Evolutionary conservation across 441 rosid species (phyloP).

Genomic region (Pelargonium australe): DNA sequence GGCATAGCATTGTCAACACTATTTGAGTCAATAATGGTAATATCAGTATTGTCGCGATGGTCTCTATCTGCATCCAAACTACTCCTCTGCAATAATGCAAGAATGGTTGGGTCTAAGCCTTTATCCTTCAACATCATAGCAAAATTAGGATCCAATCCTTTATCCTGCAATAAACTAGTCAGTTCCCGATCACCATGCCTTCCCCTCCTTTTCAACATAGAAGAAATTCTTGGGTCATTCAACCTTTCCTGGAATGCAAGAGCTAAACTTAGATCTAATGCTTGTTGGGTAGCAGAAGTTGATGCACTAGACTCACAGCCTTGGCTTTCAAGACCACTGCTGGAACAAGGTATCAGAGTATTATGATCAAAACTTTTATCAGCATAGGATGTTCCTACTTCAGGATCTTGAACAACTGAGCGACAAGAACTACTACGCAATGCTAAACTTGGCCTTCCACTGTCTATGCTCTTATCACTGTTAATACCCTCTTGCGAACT

Average conservation of each 20-base stretch:
- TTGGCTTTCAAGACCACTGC: constrained; percentile 91
- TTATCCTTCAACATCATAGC: constrained; percentile 99
- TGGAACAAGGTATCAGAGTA: constrained; percentile 64
- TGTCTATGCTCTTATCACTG: constrained; percentile 94
- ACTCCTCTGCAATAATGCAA: constrained; percentile 96
- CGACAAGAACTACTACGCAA: constrained; percentile 86
- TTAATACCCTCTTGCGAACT: constrained; percentile 80
- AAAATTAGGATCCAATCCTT: constrained; percentile 99
- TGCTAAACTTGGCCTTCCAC: constrained; percentile 95
- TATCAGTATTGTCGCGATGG: constrained; percentile 83
- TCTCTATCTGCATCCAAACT: constrained; percentile 99
- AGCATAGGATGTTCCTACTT: constrained; percentile 54
- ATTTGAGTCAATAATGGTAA: constrained; percentile 61
- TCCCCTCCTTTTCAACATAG: constrained; percentile 78
- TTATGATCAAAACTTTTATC: constrained; percentile 69
- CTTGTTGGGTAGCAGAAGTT: constrained; percentile 77
- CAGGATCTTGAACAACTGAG: constrained; percentile 83
- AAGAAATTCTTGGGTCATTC: constrained; percentile 85
- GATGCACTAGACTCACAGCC: constrained; percentile 95
- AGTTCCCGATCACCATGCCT: constrained; percentile 81
- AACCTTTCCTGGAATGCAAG: constrained; percentile 87
- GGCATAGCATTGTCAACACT: constrained; percentile 82
- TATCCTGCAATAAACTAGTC: constrained; percentile 81
- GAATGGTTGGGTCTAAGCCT: constrained; percentile 90
- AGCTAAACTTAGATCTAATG: constrained; percentile 80